Base-by-base conservation (phyloP, 495 filamentous ascomycete genomes). In the Apodospora peruviana region DNA sequence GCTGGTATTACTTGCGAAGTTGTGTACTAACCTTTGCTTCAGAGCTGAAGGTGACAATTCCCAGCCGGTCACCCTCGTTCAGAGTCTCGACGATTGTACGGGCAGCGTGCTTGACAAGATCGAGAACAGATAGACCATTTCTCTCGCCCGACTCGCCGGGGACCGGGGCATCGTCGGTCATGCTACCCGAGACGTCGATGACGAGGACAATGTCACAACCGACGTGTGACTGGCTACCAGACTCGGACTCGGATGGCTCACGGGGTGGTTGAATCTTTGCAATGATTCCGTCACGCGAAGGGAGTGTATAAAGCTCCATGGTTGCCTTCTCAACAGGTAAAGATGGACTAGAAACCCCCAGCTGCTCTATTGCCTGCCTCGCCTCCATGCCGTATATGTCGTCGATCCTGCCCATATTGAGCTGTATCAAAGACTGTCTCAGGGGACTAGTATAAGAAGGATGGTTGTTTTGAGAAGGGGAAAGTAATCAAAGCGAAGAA, bases 171-270 rank as follows among this genome's bases (percentile, higher is more conserved):
- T 51, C 45, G 2, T 32, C 19, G 2, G 22, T n/a, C 73, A 76
- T 76, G 51, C 67, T 71, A 0, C 57, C 61, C 8, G 73, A 76
- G 23, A 71, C 51, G 49, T 76, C 73, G 43, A 75, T 75, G 16
- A 65, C 71, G 1, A 76, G 54, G 0, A 75, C 72, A 18, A 76
- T 63, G 44, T 76, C 73, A 59, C 67, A 70, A 3, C 71, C 65
- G 9, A 67, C 48, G 50, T 69, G 68, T 25, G 43, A 27, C 16
- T 29, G 18, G n/a, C n/a, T n/a, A n/a, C n/a, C n/a, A n/a, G n/a
- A n/a, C n/a, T n/a, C n/a, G 10, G 38, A 8, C 10, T 51, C 18
- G 1, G 16, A 32, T n/a, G 70, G 68, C 19, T 56, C 40, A 14
- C 14, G 39, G 12, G 70, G 73, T 0, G 69, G 66, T 16, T 58